phyloP scores from a whole-genome alignment of 345 rosid species.

The Citrus unshiu region DNA sequence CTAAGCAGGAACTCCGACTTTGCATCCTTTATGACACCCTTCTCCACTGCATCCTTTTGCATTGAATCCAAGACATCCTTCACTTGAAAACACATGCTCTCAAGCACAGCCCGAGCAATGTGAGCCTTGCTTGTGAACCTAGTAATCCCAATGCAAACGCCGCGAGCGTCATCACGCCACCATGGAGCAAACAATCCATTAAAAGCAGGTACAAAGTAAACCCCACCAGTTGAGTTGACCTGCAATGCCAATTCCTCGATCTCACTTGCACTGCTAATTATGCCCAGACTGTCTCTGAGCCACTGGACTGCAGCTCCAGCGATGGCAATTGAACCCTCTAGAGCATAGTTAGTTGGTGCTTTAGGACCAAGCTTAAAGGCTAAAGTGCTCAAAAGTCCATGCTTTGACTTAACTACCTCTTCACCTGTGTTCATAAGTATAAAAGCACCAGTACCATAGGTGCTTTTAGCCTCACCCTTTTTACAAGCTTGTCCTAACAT shows the following conservation, averaged over 20 bases:
- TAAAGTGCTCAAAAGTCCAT: constrained; percentile 80
- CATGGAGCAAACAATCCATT: constrained; percentile 94
- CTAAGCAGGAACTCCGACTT: constrained; percentile 17
- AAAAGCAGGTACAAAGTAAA: constrained; percentile 95
- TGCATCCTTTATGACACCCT: constrained; percentile 18
- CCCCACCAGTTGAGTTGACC: constrained; percentile 80
- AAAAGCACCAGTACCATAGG: constrained; percentile 94
- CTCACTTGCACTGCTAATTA: constrained; percentile 63
- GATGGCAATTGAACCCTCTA: constrained; percentile 96
- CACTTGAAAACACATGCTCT: constrained; percentile 96
- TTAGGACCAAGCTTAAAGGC: constrained; percentile 89
- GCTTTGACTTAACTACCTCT: constrained; percentile 51
- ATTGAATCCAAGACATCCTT: constrained; percentile 90
- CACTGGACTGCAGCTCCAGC: constrained; percentile 99
- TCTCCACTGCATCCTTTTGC: constrained; percentile 78
- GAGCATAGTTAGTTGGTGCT: constrained; percentile 76
- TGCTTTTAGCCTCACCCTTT: constrained; percentile 93
- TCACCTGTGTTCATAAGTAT: constrained; percentile 91
- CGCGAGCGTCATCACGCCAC: constrained; percentile 99
- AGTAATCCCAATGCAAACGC: constrained; percentile 84
- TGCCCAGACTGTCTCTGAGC: constrained; percentile 84
- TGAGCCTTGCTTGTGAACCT: constrained; percentile 80
- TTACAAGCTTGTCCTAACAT: constrained; percentile 89
- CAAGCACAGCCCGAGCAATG: constrained; percentile 91
- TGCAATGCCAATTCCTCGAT: constrained; percentile 61